Conservation (phyloP, 257 asterid species). For the Cordia subcordata region DNA sequence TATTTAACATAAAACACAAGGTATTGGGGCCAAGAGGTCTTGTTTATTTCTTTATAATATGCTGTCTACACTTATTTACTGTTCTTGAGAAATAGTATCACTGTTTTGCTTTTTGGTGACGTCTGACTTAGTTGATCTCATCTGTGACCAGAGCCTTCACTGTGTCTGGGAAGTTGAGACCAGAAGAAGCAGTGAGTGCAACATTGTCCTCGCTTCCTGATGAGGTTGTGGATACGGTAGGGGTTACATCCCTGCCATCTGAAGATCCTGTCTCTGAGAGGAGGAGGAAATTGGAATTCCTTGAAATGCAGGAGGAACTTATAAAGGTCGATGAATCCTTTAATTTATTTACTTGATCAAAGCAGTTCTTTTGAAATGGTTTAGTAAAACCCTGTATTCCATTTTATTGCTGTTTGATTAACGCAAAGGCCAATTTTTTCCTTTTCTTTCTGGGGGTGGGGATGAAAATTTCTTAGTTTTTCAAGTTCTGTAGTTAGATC, state of each 20-base stretch:
- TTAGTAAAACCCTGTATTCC: too few species aligned
- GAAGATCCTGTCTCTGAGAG: slow-evolving; percentile 87
- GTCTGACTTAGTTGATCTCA: slow-evolving; percentile 25
- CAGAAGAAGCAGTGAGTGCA: slow-evolving; percentile 81
- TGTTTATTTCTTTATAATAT: too few species aligned
- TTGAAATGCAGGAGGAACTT: slow-evolving; percentile 88
- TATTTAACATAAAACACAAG: background rate
- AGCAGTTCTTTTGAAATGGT: too few species aligned
- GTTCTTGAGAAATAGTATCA: too few species aligned
- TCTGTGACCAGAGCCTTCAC: slow-evolving; percentile 62
- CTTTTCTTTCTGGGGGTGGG: too few species aligned
- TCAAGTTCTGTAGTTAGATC: too few species aligned
- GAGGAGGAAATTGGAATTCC: slow-evolving; percentile 85
- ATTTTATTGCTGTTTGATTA: too few species aligned
- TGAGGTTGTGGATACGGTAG: slow-evolving; percentile 90
- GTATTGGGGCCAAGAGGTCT: background rate
- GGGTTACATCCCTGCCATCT: slow-evolving; percentile 70
- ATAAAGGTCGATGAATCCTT: slow-evolving; percentile 48
- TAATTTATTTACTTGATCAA: too few species aligned
- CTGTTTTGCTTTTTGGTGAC: slow-evolving; percentile 11
- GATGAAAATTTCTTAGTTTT: too few species aligned
- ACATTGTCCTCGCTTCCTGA: slow-evolving; percentile 88
- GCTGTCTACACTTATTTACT: too few species aligned
- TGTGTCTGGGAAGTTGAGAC: slow-evolving; percentile 70
- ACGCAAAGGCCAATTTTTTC: too few species aligned